Base-by-base conservation (phyloP, 768 basidiomycete genomes). In the Mycena pura region DNA sequence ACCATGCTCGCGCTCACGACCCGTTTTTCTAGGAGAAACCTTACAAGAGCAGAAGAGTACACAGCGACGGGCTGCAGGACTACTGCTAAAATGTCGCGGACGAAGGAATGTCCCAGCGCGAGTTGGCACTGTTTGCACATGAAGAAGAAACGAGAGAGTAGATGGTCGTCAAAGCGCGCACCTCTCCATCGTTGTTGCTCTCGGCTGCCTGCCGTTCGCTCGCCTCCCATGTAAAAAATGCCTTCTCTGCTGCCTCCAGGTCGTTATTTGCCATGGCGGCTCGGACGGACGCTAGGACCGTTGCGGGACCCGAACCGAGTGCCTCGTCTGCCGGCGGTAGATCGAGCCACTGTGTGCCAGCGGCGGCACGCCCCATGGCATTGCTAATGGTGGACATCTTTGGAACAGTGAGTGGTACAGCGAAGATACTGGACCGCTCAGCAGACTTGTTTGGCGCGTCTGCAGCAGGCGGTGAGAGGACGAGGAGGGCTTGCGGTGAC, bases 1-100 rank as follows among this genome's bases (percentile, higher is more conserved):
- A 91, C 68, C 89, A 92, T 91, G 27, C 77, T 80, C 40, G 83
- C 80, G 55, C 82, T 86, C 14, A 92, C 82, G 2, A 83, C 77
- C 4, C 80, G 74, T 50, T 76, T 78, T 68, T 86, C 78, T 5
- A 94, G 75, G n/a, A 93, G 78, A 70, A 81, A 78, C 43, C 76
- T 77, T 11, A 87, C 73, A 44, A 89, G 79, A 52, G 86, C 85
- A 0, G 85, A 77, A 6, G 89, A 79, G 68, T 90, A 88, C 7
- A 70, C 63, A 27, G 77, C 73, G 14, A 79, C 70, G 2, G 80
- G 77, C 51, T 78, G 77, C 6, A 91, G 70, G n/a, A 84, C 69
- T 2, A 78, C 73, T n/a, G 76, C 74, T 55, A 92, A 68, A 21
- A 90, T 60, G 40, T 84, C 81, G 58, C 86, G 86, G 25, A 90